Conservation (phyloP, 192 early-diverging fungal species). For the Linderina pennispora region DNA sequence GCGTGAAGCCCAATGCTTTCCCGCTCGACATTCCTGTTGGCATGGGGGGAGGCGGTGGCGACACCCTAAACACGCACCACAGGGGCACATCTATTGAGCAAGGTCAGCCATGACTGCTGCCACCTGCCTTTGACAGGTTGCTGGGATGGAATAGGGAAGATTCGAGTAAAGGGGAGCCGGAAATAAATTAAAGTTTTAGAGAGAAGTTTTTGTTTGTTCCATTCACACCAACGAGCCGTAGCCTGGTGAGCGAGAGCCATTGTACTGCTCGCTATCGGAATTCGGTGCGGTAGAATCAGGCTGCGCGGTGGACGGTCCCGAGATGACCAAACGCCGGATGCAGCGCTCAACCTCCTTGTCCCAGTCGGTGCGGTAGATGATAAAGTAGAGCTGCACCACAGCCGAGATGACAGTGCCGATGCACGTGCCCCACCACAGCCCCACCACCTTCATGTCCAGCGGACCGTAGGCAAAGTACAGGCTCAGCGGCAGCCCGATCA, state of each 20-base stretch:
- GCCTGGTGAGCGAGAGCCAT: not conserved
- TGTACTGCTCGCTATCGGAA: constrained; percentile 1
- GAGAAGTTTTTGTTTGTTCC: not conserved
- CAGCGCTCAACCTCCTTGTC: constrained; percentile 24
- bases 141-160: too few relatives aligned
- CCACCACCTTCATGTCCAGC: constrained; percentile 50
- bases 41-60: too few relatives aligned
- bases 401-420: constrained; percentile 33
- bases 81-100: too few relatives aligned
- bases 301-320: constrained; percentile 4
- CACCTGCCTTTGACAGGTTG: too few relatives aligned
- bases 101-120: too few relatives aligned
- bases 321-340: constrained; percentile 13
- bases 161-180: too few relatives aligned
- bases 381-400: constrained; percentile 12
- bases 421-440: constrained; percentile 58
- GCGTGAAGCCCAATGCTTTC: too few relatives aligned
- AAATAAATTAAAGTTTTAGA: not conserved
- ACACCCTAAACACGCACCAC: too few relatives aligned
- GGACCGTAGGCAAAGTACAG: constrained; percentile 45
- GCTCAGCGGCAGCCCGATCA: constrained; percentile 46
- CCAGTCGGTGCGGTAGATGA: constrained; percentile 17
- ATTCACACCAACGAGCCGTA: not conserved
- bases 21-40: too few relatives aligned
- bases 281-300: not conserved